Conservation (phyloP, 441 rosid species). For the Eutrema salsugineum region DNA sequence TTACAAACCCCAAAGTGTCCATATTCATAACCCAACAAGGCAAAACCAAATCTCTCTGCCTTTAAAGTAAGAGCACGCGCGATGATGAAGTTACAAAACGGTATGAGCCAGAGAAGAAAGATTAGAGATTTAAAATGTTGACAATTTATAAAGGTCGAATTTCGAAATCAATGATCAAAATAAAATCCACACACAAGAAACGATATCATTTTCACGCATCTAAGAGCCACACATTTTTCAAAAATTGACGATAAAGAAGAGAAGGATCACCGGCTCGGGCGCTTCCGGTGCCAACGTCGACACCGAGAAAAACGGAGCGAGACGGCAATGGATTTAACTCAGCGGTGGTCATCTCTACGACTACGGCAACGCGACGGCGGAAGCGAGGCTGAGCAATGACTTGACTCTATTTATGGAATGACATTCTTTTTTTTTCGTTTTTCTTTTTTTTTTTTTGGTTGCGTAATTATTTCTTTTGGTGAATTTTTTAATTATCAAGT, state of each 20-base stretch:
- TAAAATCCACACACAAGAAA: background rate
- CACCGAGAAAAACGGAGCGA: constrained; percentile 69
- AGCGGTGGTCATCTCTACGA: constrained; percentile 48
- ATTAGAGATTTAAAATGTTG: background rate
- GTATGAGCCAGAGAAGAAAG: background rate
- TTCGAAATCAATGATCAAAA: background rate
- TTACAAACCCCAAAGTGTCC: background rate
- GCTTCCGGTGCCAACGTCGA: constrained; percentile 96
- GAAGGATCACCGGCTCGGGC: constrained; percentile 75
- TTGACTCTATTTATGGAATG: constrained; percentile 19
- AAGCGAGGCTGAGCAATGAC: constrained; percentile 10
- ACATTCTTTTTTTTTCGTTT: no score
- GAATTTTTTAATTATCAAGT: no score
- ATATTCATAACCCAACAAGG: background rate
- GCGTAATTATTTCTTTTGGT: no score
- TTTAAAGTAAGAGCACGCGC: background rate
- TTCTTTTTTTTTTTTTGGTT: no score
- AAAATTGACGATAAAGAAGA: background rate
- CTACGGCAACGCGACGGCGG: background rate
- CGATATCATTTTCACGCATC: background rate
- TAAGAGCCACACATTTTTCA: background rate
- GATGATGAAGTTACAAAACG: background rate
- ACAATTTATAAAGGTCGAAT: background rate
- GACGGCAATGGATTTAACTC: constrained; percentile 26
- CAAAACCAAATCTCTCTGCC: background rate